Percentiles rank a stretch among this genome's conserved stretches.
Conservation (phyloP, 257 asterid species). For the Penstemon davidsonii region DNA sequence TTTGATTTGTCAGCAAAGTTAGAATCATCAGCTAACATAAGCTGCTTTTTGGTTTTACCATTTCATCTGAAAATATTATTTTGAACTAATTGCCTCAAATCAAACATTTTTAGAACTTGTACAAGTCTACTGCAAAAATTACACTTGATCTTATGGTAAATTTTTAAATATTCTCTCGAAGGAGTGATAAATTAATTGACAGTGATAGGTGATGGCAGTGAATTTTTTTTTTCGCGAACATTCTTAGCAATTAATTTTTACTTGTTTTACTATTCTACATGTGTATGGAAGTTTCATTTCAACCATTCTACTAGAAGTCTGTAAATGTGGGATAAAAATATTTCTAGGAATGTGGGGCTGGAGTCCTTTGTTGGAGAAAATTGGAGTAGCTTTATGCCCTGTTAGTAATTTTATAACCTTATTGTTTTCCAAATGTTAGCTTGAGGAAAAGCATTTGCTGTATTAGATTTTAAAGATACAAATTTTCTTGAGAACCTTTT, state of each 20-base stretch:
- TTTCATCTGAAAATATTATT: too few species aligned
- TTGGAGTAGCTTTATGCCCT: not conserved
- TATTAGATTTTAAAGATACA: too few species aligned
- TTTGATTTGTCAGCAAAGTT: too few species aligned
- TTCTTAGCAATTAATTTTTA: not conserved
- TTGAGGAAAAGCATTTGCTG: not conserved
- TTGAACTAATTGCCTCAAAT: too few species aligned
- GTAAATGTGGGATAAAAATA: too few species aligned
- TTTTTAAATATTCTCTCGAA: not conserved
- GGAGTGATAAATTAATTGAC: not conserved
- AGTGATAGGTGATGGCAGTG: not conserved
- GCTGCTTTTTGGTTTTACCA: too few species aligned
- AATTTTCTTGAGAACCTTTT: not conserved
- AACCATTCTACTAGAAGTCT: too few species aligned
- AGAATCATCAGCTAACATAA: too few species aligned
- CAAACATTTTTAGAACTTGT: too few species aligned
- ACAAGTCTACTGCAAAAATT: too few species aligned
- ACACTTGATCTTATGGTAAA: not conserved
- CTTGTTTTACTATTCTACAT: not conserved
- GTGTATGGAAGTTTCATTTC: not conserved
- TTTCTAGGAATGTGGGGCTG: too few species aligned
- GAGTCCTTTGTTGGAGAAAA: not conserved
- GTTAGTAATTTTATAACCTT: not conserved
- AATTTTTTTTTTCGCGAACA: not conserved
- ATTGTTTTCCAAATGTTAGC: not conserved